phyloP scores from a whole-genome alignment of 306 rosid genomes.

The Cucurbita argyrosperma region DNA sequence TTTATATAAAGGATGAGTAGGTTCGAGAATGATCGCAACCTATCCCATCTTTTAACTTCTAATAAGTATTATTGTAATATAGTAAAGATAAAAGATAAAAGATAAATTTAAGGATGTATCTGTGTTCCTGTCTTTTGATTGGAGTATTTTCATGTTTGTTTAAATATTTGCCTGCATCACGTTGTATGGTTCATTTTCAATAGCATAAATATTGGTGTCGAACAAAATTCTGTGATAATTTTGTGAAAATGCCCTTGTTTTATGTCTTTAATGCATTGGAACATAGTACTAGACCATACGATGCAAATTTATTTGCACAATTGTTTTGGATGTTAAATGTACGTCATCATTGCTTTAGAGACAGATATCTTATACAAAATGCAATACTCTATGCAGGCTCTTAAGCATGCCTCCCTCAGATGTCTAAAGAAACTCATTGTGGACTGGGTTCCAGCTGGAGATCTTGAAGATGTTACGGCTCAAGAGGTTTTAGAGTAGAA shows the following conservation, averaged over 20 bases:
- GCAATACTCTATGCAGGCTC: conserved; percentile 24
- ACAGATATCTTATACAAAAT: neutral
- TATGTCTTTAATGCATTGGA: neutral
- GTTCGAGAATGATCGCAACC: too few relatives aligned
- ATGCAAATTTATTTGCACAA: neutral
- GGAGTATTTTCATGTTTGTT: neutral
- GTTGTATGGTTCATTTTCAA: neutral
- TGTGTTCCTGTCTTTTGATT: neutral
- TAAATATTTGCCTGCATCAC: neutral
- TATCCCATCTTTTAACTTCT: neutral
- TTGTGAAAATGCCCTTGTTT: neutral
- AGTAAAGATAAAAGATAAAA: too few relatives aligned
- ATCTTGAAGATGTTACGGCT: conserved; percentile 24
- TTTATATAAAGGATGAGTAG: neutral
- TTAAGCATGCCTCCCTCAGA: conserved; percentile 32
- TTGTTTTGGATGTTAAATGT: neutral
- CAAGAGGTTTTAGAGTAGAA: conserved; percentile 21
- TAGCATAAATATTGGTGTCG: neutral
- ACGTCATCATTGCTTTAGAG: neutral
- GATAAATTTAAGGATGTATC: neutral
- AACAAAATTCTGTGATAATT: neutral
- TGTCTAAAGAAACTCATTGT: conserved; percentile 22
- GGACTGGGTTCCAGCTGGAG: conserved; percentile 34
- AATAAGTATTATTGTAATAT: too few relatives aligned
- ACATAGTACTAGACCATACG: neutral